Evolutionary conservation across 179 eudicot species (phyloP).

Genomic region (Gypsophila paniculata): DNA sequence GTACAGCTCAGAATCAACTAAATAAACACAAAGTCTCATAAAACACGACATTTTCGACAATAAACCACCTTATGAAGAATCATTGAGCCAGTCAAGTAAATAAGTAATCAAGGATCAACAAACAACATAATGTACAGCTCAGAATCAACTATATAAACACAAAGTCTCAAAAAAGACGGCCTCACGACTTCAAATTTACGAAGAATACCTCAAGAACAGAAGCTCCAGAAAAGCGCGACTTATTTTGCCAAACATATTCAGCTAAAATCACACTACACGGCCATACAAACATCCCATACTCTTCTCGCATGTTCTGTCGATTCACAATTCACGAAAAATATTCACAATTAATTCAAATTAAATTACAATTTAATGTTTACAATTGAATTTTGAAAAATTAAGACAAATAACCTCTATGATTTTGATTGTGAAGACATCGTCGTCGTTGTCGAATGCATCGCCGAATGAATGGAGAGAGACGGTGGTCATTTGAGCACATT

Average conservation of each 20-base stretch:
- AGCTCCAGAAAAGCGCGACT: conserved; percentile 52
- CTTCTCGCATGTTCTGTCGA: conserved; percentile 67
- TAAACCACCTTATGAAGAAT: too few relatives aligned
- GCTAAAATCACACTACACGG: conserved; percentile 79
- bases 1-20: too few relatives aligned
- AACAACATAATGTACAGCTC: too few relatives aligned
- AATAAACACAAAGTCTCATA: too few relatives aligned
- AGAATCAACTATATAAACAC: neutral
- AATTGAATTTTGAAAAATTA: neutral
- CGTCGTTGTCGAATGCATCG: conserved; percentile 21
- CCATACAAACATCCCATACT: conserved; percentile 90
- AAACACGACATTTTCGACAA: too few relatives aligned
- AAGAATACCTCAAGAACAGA: conserved; percentile 66
- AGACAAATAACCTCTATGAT: conserved; percentile 45
- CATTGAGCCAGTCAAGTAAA: too few relatives aligned
- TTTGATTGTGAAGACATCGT: conserved; percentile 45
- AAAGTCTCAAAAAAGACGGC: neutral
- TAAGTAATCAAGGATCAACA: too few relatives aligned
- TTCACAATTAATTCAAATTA: neutral
- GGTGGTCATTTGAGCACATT: conserved; percentile 38
- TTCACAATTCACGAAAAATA: neutral
- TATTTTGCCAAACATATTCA: conserved; percentile 87
- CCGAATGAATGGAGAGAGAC: conserved; percentile 47
- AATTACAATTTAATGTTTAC: neutral
- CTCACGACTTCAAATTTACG: too few relatives aligned